Evolutionary conservation across 805 yeast species (phyloP).

Genomic region (Candida xyloterini): DNA sequence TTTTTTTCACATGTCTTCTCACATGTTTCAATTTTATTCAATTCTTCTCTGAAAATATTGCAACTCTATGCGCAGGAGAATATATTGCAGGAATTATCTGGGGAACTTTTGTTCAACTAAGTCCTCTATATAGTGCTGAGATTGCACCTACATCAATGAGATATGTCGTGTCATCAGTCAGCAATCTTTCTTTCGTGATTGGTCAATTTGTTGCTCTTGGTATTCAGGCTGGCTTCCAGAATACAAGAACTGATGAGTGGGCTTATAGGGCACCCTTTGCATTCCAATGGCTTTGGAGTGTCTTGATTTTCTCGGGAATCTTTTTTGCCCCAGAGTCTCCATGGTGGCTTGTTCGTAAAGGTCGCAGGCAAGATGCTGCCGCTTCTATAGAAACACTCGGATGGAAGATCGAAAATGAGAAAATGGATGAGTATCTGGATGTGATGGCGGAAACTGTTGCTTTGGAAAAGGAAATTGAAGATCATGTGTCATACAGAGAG

Average conservation of each 20-base stretch:
- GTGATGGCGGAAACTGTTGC: constrained; percentile 9
- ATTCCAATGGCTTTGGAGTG: constrained; percentile 60
- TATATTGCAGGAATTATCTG: constrained; percentile 46
- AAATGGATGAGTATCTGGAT: constrained; percentile 14
- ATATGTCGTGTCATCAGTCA: constrained; percentile 45
- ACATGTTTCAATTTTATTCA: constrained; percentile 36
- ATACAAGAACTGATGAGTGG: constrained; percentile 21
- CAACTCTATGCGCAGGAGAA: constrained; percentile 42
- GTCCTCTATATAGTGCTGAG: constrained; percentile 57
- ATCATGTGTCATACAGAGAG: constrained; percentile 29
- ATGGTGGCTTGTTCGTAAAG: constrained; percentile 49
- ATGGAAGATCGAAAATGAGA: constrained; percentile 16
- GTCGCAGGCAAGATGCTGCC: constrained; percentile 41
- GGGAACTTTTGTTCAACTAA: constrained; percentile 54
- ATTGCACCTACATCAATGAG: constrained; percentile 52
- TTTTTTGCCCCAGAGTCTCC: constrained; percentile 57
- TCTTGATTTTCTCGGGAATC: constrained; percentile 42
- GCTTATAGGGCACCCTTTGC: constrained; percentile 56
- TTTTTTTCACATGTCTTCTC: constrained; percentile 29
- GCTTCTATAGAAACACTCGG: constrained; percentile 11
- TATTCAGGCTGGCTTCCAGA: constrained; percentile 34
- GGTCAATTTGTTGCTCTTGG: constrained; percentile 59
- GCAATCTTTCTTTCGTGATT: constrained; percentile 51
- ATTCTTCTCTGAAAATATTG: constrained; percentile 40
- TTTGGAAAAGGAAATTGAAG: constrained; percentile 14